These are phyloP conservation scores for Ilyonectria robusta DNA, from an alignment of 2,329 filamentous ascomycete species.

Conservation along the genomic window DNA sequence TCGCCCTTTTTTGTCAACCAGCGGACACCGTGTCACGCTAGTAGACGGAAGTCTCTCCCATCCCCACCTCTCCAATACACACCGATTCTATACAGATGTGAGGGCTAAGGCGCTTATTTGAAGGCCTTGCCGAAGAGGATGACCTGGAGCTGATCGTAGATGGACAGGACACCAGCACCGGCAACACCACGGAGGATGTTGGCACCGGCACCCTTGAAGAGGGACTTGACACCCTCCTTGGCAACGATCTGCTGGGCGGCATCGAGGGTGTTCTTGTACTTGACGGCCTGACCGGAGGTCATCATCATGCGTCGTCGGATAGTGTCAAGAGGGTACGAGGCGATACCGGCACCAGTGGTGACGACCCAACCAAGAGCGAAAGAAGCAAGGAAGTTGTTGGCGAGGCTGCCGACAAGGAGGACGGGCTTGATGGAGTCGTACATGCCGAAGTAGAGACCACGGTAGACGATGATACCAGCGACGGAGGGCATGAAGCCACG, in stretches of 20 bases:
- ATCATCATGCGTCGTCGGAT: constrained; percentile 99
- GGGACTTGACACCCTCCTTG: constrained; percentile 97
- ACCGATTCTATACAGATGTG: constrained; percentile 60
- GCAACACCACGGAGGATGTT: constrained; percentile 99
- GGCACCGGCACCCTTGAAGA: constrained; percentile 99
- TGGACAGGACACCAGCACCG: constrained; percentile 99
- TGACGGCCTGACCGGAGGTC: constrained; percentile 97
- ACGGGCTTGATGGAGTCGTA: constrained; percentile 99
- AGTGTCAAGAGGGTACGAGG: constrained; percentile 99
- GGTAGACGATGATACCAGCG: constrained; percentile 99
- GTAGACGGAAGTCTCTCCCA: constrained; percentile 49
- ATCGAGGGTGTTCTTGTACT: constrained; percentile 98
- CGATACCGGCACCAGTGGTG: constrained; percentile 99
- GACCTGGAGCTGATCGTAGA: constrained; percentile 99
- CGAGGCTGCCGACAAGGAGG: constrained; percentile 89
- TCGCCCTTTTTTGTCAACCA: constrained; percentile 62
- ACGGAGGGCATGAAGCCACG: constrained; percentile 99
- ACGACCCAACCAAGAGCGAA: constrained; percentile 99
- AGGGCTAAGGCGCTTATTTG: constrained; percentile 71
- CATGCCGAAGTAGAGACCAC: constrained; percentile 99
- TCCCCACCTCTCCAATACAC: constrained; percentile 48
- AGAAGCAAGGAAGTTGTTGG: constrained; percentile 99
- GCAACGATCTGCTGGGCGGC: constrained; percentile 96
- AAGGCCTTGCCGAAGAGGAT: constrained; percentile 99
- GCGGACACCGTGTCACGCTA: constrained; percentile 56